Evolutionary conservation across 305 asterid genomes (phyloP), one percentile per base, ranked within the genome.

Genomic region (Monarda citriodora): DNA sequence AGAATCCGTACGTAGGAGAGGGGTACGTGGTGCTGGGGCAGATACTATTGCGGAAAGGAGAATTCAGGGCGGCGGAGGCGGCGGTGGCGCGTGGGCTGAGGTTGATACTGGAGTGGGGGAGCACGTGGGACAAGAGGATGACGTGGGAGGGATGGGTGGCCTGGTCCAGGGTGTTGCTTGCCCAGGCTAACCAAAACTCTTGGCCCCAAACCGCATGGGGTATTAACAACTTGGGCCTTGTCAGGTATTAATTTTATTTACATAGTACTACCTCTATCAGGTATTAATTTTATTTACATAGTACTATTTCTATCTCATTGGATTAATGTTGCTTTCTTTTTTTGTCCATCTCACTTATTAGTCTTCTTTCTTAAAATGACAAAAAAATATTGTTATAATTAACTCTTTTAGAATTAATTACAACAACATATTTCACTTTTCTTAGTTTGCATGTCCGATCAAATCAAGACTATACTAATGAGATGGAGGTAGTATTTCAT

Each of bases 81-180:
- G 90, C 74, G 56, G 87, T 77, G 50, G 82, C 69, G 65, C 79
- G 50, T 25, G 98, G 96, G 69, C 71, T 91, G 79, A 74, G 80
- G 25, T 41, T 82, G 70, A 23, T 91, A 34, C 34, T 91, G 79
- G 92, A 86, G 50, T 88, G 96, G 98, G 98, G 95, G 34, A 80
- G 90, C 56, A 83, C 98, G 40, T 88, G 98, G 96, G 98, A 91
- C 49, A 91, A 91, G 86, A 86, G 96, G 67, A 88, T 84, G 82
- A 68, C 95, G 25, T 91, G 96, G 96, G 82, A 84, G 64, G 96
- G 90, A 2, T 91, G 98, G 96, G 65, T 91, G 50, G 89, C 96
- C 20, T 91, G 96, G 98, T 65, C 72, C 1, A 77, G 98, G 57
- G 92, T 91, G 23, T 26, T 91, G 74, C 42, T 82, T 9, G 73